phyloP scores from a whole-genome alignment of 2,329 filamentous ascomycete species.

The Huntiella savannae region DNA sequence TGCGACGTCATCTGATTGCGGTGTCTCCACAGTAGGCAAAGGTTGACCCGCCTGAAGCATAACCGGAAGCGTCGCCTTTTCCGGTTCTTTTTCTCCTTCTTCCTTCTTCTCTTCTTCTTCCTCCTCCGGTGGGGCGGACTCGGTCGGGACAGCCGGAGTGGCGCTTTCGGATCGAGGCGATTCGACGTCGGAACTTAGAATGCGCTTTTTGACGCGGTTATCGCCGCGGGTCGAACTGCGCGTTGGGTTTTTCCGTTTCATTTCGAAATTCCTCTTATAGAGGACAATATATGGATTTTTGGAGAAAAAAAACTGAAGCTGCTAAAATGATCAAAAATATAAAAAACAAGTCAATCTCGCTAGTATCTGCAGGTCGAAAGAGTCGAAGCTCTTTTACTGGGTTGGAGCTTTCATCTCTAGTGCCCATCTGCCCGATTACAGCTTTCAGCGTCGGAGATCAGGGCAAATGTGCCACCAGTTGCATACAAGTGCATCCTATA shows the following conservation, averaged over 20 bases:
- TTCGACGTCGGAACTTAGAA: conserved; percentile 31
- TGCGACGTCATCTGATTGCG: conserved; percentile 45
- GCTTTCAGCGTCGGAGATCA: no score
- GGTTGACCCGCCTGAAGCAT: conserved; percentile 46
- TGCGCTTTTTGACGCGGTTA: conserved; percentile 40
- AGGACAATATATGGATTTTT: no score
- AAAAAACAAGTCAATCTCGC: no score
- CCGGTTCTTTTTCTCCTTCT: conserved; percentile 14
- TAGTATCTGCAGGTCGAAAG: no score
- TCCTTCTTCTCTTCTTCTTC: conserved; percentile 17
- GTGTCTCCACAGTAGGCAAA: conserved; percentile 48
- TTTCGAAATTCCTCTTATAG: conserved; percentile 15
- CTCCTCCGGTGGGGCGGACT: conserved; percentile 19
- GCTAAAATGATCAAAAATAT: no score
- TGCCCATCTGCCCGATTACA: no score
- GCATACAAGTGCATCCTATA: no score
- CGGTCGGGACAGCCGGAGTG: conserved; percentile 28
- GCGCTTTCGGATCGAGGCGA: conserved; percentile 15
- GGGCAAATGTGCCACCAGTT: no score
- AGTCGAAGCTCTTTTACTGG: no score
- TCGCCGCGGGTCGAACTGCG: conserved; percentile 42
- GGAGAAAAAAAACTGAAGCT: no score
- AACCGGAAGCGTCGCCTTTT: conserved; percentile 33
- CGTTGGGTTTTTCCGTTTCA: conserved; percentile 48
- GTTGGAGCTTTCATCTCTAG: no score